Percentiles rank a stretch among this genome's conserved stretches.
These are phyloP conservation scores for Centaurea solstitialis DNA, from an alignment of 129 eudicot species.

Conservation along the genomic window DNA sequence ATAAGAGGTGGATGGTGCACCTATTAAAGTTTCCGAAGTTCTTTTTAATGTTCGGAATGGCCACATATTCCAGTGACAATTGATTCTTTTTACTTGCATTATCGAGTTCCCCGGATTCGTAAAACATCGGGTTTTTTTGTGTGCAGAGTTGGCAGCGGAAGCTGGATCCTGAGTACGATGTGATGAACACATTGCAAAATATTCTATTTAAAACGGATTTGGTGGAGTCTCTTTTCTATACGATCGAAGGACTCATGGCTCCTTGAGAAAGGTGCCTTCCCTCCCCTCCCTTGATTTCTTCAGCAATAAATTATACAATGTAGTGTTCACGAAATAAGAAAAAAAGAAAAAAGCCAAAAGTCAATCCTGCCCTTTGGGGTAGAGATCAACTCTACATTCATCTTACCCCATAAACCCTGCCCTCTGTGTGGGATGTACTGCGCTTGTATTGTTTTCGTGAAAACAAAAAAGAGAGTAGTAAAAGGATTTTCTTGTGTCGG, in stretches of 20 bases:
- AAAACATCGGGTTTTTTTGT: neutral
- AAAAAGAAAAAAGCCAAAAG: neutral
- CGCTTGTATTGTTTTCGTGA: neutral
- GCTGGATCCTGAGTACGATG: conserved; percentile 89
- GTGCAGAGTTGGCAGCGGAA: conserved; percentile 95
- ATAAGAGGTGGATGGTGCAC: too few species aligned
- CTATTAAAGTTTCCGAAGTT: too few species aligned
- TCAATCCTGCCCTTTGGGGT: neutral
- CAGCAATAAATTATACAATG: conserved; percentile 12
- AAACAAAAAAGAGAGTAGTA: neutral
- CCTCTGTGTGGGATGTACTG: neutral
- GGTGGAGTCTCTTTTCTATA: conserved; percentile 81
- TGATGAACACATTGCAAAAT: conserved; percentile 66
- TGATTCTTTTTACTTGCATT: neutral
- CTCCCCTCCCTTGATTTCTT: neutral
- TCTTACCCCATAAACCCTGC: neutral
- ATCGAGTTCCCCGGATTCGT: neutral
- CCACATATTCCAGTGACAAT: neutral
- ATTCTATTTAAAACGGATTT: conserved; percentile 77
- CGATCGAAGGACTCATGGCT: conserved; percentile 93
- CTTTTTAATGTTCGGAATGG: too few species aligned
- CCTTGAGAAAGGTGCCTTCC: conserved; percentile 54
- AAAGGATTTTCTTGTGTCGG: neutral
- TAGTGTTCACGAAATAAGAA: conserved; percentile 16
- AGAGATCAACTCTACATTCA: neutral